Percentiles rank a stretch among this genome's conserved stretches.
Evolutionary conservation across 2,329 filamentous ascomycete genomes (phyloP).

Genomic region (Acrodontium crateriforme): DNA sequence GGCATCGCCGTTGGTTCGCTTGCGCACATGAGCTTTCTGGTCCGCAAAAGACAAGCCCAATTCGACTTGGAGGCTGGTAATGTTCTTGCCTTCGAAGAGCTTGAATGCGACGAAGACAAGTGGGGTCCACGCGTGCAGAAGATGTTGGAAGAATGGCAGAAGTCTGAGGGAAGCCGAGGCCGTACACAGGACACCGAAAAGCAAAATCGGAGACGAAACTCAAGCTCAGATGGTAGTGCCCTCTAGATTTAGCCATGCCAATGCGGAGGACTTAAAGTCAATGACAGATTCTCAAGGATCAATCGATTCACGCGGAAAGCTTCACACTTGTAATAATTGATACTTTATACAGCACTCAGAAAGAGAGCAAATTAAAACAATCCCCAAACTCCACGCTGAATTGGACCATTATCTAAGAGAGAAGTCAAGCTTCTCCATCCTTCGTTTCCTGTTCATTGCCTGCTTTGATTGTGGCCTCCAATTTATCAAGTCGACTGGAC

Average conservation of each 20-base stretch:
- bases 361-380: no score
- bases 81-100: constrained; percentile 64
- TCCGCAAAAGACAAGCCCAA: constrained; percentile 66
- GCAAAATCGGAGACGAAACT: no score
- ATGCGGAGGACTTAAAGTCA: no score
- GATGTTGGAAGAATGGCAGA: constrained; percentile 34
- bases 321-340: no score
- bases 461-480: constrained; percentile 59
- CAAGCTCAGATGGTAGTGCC: no score
- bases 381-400: no score
- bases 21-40: constrained; percentile 73
- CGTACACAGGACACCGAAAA: no score
- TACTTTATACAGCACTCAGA: no score
- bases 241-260: no score
- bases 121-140: constrained; percentile 63
- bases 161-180: no score
- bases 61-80: constrained; percentile 68
- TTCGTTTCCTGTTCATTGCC: constrained; percentile 25
- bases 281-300: no score
- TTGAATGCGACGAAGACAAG: constrained; percentile 60
- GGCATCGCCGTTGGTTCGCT: constrained; percentile 69
- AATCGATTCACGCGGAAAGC: no score
- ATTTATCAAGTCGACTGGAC: constrained; percentile 68
- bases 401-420: not conserved
- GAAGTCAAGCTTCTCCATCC: not conserved